Evolutionary conservation across 176 grass and related monocot genomes (phyloP), one percentile per base, ranked within the genome.

Genomic region (Bromus sterilis): DNA sequence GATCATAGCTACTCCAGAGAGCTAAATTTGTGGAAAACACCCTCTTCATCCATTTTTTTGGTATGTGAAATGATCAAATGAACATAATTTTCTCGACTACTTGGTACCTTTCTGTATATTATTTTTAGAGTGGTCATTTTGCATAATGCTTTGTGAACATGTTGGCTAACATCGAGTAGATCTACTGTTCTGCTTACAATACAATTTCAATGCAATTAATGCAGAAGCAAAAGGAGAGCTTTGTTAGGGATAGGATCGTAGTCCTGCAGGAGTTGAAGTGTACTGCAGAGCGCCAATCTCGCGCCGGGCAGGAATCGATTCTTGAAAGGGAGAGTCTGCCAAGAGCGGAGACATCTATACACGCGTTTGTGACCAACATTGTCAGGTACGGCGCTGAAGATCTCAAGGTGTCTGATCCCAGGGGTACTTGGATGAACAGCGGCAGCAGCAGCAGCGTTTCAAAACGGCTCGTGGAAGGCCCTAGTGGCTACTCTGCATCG

Each of bases 341-440:
- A 32, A 80, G 81, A 83, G 89, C 83, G 1, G 92, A 94, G 80
- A 86, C 85, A 2, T 65, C 56, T 67, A 51, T 74, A 7, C 75
- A 91, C 71, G 95, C 88, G 21, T 63, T 98, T 60, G 95, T 92
- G 48, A 98, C 92, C 60, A 89, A 87, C 37, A 30, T 93, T n/a
- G 21, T 83, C 56, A 86, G 76, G 58, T 94, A 93, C 76, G 63
- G 68, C 29, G 68, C 48, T 25, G 80, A 87, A 73, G 86, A 89
- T 65, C 29, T 63, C 39, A 83, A 56, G 18, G 23, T 42, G 34
- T 12, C 18, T 9, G 18, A 33, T 53, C 20, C 41, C 28, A 78
- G 44, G 46, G 41, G 43, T 67, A 18, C 42, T 16, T 6, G 13
- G 41, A 75, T 42, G 21, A 53, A 83, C 34, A 34, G 23, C 11